phyloP scores from a whole-genome alignment of 805 yeast species.

The Saccharomycopsis vini region DNA sequence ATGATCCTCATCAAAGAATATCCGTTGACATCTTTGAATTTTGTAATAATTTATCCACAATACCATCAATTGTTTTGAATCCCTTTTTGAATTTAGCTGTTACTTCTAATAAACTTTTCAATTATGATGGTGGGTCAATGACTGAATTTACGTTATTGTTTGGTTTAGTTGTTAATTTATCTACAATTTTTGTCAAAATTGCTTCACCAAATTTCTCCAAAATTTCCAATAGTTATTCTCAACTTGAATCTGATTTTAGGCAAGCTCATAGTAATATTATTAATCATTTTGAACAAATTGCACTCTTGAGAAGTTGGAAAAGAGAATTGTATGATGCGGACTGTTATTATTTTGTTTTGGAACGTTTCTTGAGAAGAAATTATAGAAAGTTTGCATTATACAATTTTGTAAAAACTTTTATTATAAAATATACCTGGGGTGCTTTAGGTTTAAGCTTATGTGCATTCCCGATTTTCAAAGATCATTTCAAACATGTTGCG shows the following conservation, averaged over 20 bases:
- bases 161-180: conserved; percentile 72
- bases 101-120: conserved; percentile 18
- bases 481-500: conserved; percentile 32
- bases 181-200: conserved; percentile 62
- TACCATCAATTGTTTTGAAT: conserved; percentile 68
- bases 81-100: conserved; percentile 16
- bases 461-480: conserved; percentile 77
- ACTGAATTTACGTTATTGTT: conserved; percentile 73
- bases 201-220: conserved; percentile 88
- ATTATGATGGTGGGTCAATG: conserved; percentile 54
- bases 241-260: conserved; percentile 77
- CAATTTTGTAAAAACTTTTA: conserved; percentile 78
- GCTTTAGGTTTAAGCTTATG: conserved; percentile 87
- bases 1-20: conserved; percentile 76
- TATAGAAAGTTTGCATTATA: conserved; percentile 64
- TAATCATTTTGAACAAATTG: conserved; percentile 76
- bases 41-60: conserved; percentile 57
- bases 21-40: conserved; percentile 74
- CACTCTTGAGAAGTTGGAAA: conserved; percentile 70
- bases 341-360: conserved; percentile 71
- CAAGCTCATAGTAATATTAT: conserved; percentile 76
- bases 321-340: conserved; percentile 74
- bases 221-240: conserved; percentile 64
- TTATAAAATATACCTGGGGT: conserved; percentile 91
- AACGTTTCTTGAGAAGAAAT: conserved; percentile 69